phyloP scores from a whole-genome alignment of 2,329 filamentous ascomycete species.

The Aspergillus luchuensis region DNA sequence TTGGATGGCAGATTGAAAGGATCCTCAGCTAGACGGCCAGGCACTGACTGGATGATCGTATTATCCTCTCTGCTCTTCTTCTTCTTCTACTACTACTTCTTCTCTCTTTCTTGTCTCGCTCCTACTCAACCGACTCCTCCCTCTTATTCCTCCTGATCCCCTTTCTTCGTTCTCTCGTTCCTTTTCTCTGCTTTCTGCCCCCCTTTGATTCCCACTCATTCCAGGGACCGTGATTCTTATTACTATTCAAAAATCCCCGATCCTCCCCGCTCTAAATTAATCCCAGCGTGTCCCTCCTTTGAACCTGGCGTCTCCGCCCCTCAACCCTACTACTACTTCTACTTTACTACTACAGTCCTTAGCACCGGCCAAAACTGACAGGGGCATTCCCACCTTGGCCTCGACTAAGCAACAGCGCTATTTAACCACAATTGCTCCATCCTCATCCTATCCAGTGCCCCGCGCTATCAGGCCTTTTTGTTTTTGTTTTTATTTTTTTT shows the following conservation, averaged over 20 bases:
- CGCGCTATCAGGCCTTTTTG: conserved; percentile 18
- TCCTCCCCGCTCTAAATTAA: background rate
- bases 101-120: too few relatives aligned
- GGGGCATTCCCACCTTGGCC: conserved; percentile 1
- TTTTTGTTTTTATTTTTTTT: background rate
- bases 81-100: conserved; percentile 14
- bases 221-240: background rate
- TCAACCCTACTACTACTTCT: background rate
- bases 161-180: conserved; percentile 21
- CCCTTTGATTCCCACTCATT: background rate
- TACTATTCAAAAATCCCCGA: background rate
- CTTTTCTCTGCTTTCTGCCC: conserved; percentile 2
- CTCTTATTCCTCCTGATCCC: conserved; percentile 22
- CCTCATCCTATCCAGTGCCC: conserved; percentile 10
- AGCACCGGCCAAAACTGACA: background rate
- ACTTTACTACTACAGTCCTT: background rate
- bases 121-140: background rate
- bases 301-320: background rate
- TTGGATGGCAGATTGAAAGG: conserved; percentile 4
- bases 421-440: conserved; percentile 19
- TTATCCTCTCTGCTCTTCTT: background rate
- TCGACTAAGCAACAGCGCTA: conserved; percentile 10
- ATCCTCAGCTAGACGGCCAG: conserved; percentile 7
- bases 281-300: background rate
- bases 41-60: background rate